Conservation (phyloP, 176 grass and related monocot species). For the Carex littledalei region DNA sequence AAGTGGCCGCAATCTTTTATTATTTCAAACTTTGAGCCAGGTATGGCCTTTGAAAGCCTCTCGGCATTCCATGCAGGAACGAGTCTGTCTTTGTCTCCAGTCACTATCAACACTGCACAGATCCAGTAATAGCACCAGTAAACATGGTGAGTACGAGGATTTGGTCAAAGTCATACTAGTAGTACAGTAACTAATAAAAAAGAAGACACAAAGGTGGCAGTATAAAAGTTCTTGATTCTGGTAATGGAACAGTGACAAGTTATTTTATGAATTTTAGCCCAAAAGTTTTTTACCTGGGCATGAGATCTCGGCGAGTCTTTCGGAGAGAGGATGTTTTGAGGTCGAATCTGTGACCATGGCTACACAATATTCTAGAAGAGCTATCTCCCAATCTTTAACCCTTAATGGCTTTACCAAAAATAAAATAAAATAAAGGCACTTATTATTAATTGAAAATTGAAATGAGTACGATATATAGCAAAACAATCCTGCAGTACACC, state of each 20-base stretch:
- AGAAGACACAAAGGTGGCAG: neutral
- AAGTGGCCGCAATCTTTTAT: conserved; percentile 81
- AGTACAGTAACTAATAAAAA: neutral
- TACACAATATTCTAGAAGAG: conserved; percentile 74
- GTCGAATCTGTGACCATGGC: conserved; percentile 61
- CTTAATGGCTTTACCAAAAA: conserved; percentile 52
- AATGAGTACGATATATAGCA: neutral
- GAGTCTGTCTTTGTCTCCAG: conserved; percentile 68
- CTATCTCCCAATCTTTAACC: conserved; percentile 79
- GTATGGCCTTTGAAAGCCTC: conserved; percentile 48
- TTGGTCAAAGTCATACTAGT: neutral
- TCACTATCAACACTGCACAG: conserved; percentile 72
- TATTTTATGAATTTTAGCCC: neutral
- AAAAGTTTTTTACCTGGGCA: conserved; percentile 51
- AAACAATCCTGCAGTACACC: neutral
- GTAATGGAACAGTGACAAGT: neutral
- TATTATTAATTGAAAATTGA: neutral
- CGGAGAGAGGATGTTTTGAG: conserved; percentile 50
- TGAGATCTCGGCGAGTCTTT: conserved; percentile 73
- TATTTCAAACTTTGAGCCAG: conserved; percentile 55
- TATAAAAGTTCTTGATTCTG: neutral
- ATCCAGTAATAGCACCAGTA: neutral
- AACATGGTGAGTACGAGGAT: neutral
- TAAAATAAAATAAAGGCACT: neutral
- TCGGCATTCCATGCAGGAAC: conserved; percentile 78